Base-by-base conservation (phyloP, 2,329 filamentous ascomycete species). In the Neofusicoccum sp. region DNA sequence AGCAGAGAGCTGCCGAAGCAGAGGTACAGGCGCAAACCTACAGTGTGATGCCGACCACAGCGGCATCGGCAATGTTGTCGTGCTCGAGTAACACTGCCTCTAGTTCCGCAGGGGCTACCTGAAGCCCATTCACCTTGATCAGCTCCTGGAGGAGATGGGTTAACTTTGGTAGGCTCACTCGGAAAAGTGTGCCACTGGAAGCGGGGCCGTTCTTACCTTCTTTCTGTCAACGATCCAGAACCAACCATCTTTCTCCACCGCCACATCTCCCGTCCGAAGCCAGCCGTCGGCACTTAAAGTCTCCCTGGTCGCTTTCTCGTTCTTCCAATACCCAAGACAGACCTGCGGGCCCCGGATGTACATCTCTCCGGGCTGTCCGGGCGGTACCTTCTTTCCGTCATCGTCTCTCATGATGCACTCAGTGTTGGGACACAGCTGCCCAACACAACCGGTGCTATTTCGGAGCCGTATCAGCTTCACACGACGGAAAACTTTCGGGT, bases 251-350 rank as follows among this genome's bases (percentile, higher is more conserved):
- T 80, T 71, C 66, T 91, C 81, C 29, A 87, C 77, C n/a, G 85
- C 87, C 37, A 92, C 83, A 69, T 92, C 90, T 1, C 89, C 89
- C 1, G 89, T 91, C 69, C 86, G 87, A 67, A 92, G 79, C 87
- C 89, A 92, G 1, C 87, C 85, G 64, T 89, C 88, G 2, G 70
- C 66, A 0, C 83, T 86, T 59, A 88, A 79, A 0, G 88, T 87
- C 44, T 87, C 84, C 12, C 75, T 76, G 0, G 91, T 93, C 2
- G 89, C 90, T 52, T 85, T 80, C 0, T 85, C 83, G 65, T 89
- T 91, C 47, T 83, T 81, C 88, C 90, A 94, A 75, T 96, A 96
- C 3, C 89, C 88, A 64, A 85, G 86, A 84, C 92, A 89, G 45
- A 94, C 78, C 37, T 86, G 91, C 2, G 90, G 91, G 0, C 85